Base-by-base conservation (phyloP, 306 rosid species). In the Medicago ruthenica region DNA sequence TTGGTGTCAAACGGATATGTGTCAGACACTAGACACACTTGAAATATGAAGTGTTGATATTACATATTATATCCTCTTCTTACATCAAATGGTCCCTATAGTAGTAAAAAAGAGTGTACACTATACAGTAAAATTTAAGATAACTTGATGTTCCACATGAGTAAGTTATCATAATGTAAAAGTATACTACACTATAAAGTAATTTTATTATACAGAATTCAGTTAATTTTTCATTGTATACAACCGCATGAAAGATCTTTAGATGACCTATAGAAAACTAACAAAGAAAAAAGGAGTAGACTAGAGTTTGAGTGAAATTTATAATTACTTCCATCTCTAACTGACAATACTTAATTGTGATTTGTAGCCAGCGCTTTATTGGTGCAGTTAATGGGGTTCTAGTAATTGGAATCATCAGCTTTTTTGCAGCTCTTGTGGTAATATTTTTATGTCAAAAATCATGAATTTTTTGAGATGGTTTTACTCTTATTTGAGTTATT, bases 351-450 rank as follows among this genome's bases (percentile, higher is more conserved):
- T 77, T 59, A 12, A 40, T 82, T 69, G 81, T 80, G 31, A 64
- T 76, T 27, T 85, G 88, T 81, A 92, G 97, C 90, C 96, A 87
- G 82, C 90, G 92, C 17, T 76, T 88, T 18, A 80, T 90, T 55
- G 97, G 97, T 65, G 91, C 93, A 3, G 68, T 87, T 79, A 90
- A 88, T 51, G 97, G 96, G 36, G 71, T 83, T 77, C 88, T 90
- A 16, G 85, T 90, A 61, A 8, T 83, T 53, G 97, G 97, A 70
- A 71, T 92, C 80, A 86, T 88, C 14, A 1, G 70, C 77, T 87
- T 92, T 61, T 92, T 92, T 80, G 88, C 85, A 58, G 89, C 87
- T 72, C 97, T 92, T 77, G 89, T 88, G 90, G 93, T 88, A 87
- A 84, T 80, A 59, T 40, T 78, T 65, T 70, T 60, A 68, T 77